These are phyloP conservation scores for Phytophthora crassamura DNA, from an alignment of 352 stramenopile species.

Conservation along the genomic window DNA sequence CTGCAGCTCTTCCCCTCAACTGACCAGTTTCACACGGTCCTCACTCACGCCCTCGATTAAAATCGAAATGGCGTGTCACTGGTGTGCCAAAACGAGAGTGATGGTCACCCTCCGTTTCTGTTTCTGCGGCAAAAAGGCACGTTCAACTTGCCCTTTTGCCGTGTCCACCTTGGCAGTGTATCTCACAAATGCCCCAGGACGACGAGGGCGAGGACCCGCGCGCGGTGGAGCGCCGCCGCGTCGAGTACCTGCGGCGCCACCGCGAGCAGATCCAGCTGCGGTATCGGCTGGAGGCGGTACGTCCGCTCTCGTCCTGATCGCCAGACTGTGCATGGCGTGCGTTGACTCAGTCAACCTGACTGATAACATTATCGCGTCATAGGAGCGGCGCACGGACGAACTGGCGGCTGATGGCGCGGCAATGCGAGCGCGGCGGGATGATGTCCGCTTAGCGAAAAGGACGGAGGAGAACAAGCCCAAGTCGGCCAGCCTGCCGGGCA, in stretches of 20 bases:
- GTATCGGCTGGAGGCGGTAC: slow-evolving; percentile 65
- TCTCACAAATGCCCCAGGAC: slow-evolving; percentile 15
- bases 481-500: slow-evolving; percentile 27
- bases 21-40: neutral
- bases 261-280: slow-evolving; percentile 58
- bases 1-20: neutral
- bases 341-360: neutral
- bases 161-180: neutral
- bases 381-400: slow-evolving; percentile 51
- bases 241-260: slow-evolving; percentile 54
- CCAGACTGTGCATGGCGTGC: neutral
- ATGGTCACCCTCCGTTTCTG: no score
- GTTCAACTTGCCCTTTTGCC: slow-evolving; percentile 4
- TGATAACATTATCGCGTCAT: slow-evolving; percentile 1
- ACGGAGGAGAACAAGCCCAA: slow-evolving; percentile 7
- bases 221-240: slow-evolving; percentile 42
- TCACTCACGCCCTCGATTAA: slow-evolving; percentile 25
- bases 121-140: no score
- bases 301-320: neutral
- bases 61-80: no score
- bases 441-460: slow-evolving; percentile 18
- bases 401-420: slow-evolving; percentile 27
- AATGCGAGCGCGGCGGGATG: slow-evolving; percentile 41
- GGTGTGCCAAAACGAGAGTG: no score
- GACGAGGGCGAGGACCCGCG: slow-evolving; percentile 41